phyloP scores from a whole-genome alignment of 306 rosid genomes.

The Ceratonia siliqua region DNA sequence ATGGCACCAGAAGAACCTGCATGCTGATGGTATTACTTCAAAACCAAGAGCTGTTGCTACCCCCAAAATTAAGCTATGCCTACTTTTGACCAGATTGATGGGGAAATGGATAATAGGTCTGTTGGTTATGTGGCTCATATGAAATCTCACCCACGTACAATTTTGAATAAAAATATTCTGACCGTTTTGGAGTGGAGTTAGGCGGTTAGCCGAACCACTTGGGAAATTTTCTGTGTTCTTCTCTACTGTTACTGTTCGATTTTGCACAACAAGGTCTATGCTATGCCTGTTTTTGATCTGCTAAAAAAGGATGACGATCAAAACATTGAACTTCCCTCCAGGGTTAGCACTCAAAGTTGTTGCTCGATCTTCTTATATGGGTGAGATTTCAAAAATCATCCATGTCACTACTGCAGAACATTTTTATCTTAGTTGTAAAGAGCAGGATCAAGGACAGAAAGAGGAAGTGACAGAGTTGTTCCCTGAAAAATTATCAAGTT shows the following conservation, averaged over 20 bases:
- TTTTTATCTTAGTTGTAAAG: background rate
- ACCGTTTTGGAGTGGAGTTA: too few species aligned
- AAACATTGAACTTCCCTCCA: slow-evolving; percentile 54
- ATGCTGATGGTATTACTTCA: slow-evolving; percentile 74
- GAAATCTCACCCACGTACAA: too few species aligned
- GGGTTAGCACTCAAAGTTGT: slow-evolving; percentile 76
- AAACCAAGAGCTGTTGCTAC: too few species aligned
- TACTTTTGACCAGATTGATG: background rate
- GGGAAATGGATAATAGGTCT: slow-evolving; percentile 50
- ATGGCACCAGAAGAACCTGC: slow-evolving; percentile 49
- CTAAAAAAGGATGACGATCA: slow-evolving; percentile 66
- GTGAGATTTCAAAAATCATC: slow-evolving; percentile 44
- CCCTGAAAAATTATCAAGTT: background rate
- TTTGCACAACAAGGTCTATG: too few species aligned
- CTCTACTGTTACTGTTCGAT: too few species aligned
- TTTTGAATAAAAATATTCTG: too few species aligned
- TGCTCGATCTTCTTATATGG: slow-evolving; percentile 76
- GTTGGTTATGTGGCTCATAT: too few species aligned
- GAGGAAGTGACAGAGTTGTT: background rate
- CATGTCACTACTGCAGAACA: background rate
- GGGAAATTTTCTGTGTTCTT: too few species aligned
- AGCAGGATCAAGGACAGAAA: background rate
- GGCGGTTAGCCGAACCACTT: too few species aligned
- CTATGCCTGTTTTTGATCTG: slow-evolving; percentile 90
- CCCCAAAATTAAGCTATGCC: background rate